Base-by-base conservation (phyloP, 768 basidiomycete species). In the Leccinum subgranulosum region DNA sequence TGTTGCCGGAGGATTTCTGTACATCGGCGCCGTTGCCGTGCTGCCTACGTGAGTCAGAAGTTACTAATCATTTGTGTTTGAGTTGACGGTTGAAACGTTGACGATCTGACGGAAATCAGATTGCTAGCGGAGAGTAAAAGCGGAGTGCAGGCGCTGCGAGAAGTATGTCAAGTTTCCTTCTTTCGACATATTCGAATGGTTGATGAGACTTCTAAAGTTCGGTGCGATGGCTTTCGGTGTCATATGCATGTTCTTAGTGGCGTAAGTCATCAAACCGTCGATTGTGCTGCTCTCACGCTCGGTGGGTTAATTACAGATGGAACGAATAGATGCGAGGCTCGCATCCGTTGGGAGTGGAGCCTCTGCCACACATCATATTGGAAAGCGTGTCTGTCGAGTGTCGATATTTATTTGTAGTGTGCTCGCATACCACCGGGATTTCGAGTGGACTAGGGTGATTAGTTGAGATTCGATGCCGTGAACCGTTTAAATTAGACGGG, bases 21-120 rank as follows among this genome's bases (percentile, higher is more conserved):
- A 94, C 74, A 94, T 96, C 68, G 94, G 92, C 27, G 90, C 91
- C 29, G 94, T 95, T 56, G 92, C 92, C 49, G 92, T 94, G 59
- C 76, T 94, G 58, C 93, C 93, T 64, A 91, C 89, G 90, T 92
- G 80, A 68, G 89, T 64, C 80, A 19, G 27, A 28, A 33, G 23
- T 57, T 58, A 60, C 46, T 59, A 54, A 43, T 15, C 54, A 3
- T 43, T 11, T 19, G 11, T 43, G 41, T 19, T 11, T n/a, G 12
- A 0, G 10, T 47, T 47, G 46, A 47, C 25, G 21, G 21, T 47
- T 23, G 21, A n/a, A 10, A 50, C 31, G 55, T 45, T 55, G 47
- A 61, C 36, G 51, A 29, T 59, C 41, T 55, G 48, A 59, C 57
- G 61, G 60, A 55, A 61, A 62, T 51, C 65, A 93, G 94, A 58